Conservation (phyloP, 2,329 filamentous ascomycete genomes). For the Periconia digitata region DNA sequence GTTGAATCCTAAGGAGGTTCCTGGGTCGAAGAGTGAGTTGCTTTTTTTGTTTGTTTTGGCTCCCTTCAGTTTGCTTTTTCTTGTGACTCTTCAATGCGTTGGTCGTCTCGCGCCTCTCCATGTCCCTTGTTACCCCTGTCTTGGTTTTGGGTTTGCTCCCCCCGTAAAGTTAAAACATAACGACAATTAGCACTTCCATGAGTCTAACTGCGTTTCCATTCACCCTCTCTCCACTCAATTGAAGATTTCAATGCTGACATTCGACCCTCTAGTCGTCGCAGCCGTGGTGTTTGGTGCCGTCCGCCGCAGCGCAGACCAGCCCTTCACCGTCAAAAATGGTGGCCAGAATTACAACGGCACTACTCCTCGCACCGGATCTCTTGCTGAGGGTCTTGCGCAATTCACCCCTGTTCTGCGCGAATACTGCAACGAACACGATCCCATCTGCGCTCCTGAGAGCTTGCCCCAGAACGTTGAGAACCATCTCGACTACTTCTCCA, state of each 20-base stretch:
- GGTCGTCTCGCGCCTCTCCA: too few species aligned
- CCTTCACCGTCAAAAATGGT: conserved; percentile 24
- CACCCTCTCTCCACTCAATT: not conserved
- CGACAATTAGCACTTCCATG: not conserved
- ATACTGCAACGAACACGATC: conserved; percentile 65
- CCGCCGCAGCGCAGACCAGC: conserved; percentile 20
- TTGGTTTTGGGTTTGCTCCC: too few species aligned
- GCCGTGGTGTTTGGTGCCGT: conserved; percentile 30
- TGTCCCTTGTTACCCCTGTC: too few species aligned
- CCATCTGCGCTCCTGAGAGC: conserved; percentile 61
- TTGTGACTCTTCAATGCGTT: too few species aligned
- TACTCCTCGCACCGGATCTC: conserved; percentile 20
- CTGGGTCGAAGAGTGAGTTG: conserved; percentile 23
- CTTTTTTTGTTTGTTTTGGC: too few species aligned
- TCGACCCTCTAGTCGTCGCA: conserved; percentile 20
- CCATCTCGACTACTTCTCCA: conserved; percentile 60
- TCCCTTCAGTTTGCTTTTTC: too few species aligned
- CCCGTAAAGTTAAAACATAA: too few species aligned
- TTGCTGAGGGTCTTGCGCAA: conserved; percentile 17
- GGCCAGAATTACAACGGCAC: conserved; percentile 23
- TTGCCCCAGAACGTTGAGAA: conserved; percentile 55
- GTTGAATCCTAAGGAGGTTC: conserved; percentile 17
- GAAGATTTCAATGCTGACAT: not conserved
- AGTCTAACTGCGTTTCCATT: too few species aligned
- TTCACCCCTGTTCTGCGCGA: conserved; percentile 54